Percentiles rank a stretch among this genome's conserved stretches.
Conservation (phyloP, 768 basidiomycete species). For the Leccinellum luteum region DNA sequence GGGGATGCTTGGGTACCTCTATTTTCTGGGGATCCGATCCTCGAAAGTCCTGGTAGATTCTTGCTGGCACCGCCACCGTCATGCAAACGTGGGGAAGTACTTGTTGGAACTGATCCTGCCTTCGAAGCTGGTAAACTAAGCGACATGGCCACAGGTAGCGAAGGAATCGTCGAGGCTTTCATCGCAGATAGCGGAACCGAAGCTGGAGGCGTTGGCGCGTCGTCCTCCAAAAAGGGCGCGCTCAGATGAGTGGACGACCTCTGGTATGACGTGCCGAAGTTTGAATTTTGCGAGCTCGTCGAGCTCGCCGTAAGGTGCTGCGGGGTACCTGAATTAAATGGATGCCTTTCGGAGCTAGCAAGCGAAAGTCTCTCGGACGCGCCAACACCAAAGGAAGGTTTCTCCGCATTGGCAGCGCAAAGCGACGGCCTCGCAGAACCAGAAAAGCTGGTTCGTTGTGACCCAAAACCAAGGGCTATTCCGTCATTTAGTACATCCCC, state of each 20-base stretch:
- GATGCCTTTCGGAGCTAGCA: conserved; percentile 10
- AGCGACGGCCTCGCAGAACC: conserved; percentile 18
- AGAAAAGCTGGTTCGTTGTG: conserved; percentile 24
- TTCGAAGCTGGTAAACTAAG: conserved; percentile 14
- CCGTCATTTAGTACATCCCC: conserved; percentile 21
- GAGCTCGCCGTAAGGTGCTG: conserved; percentile 11
- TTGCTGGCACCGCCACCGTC: background rate
- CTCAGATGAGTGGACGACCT: background rate
- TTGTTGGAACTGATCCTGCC: conserved; percentile 9
- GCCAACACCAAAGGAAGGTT: conserved; percentile 9
- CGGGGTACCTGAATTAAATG: conserved; percentile 10
- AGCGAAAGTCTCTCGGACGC: conserved; percentile 21
- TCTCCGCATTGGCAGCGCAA: conserved; percentile 16
- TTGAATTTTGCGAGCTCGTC: conserved; percentile 5
- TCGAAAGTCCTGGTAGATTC: conserved; percentile 13
- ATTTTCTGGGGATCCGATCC: conserved; percentile 18
- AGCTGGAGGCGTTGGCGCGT: conserved; percentile 7
- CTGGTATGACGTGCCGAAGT: conserved; percentile 12
- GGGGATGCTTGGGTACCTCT: conserved; percentile 8
- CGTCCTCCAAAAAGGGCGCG: conserved; percentile 18
- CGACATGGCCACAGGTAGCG: conserved; percentile 16
- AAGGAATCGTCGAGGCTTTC: conserved; percentile 5
- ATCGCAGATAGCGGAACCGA: conserved; percentile 4
- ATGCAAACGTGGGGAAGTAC: conserved; percentile 9
- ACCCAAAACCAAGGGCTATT: conserved; percentile 11